These are phyloP conservation scores for Orobanche coerulescens DNA, from an alignment of 257 asterid genomes.

Conservation along the genomic window DNA sequence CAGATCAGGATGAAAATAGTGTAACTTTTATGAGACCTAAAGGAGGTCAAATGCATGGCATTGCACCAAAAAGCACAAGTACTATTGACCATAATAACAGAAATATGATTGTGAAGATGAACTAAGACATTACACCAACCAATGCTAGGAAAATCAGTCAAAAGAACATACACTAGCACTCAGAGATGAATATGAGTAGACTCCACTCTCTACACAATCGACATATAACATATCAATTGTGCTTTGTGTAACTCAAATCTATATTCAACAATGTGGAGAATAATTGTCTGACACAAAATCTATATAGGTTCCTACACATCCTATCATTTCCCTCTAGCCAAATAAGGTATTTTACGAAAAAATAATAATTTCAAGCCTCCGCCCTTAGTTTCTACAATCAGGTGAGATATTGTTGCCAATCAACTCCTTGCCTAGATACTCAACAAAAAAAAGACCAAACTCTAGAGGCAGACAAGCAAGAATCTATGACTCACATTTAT, in stretches of 20 bases:
- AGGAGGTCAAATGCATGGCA: too few species aligned
- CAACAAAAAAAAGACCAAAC: not conserved
- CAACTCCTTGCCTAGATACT: not conserved
- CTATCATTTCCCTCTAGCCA: not conserved
- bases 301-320: not conserved
- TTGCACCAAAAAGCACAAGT: not conserved
- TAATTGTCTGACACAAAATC: not conserved
- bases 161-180: not conserved
- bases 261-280: not conserved
- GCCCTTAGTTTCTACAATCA: not conserved
- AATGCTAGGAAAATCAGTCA: not conserved
- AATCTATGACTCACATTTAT: not conserved
- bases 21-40: too few species aligned
- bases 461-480: not conserved
- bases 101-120: not conserved
- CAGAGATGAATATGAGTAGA: not conserved
- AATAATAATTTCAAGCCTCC: not conserved
- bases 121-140: not conserved
- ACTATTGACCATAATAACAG: constrained; percentile 5
- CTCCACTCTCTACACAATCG: not conserved
- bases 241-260: not conserved
- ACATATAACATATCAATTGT: not conserved
- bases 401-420: not conserved
- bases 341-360: not conserved
- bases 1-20: too few species aligned